Evolutionary conservation across 345 rosid genomes (phyloP).

Genomic region (Populus nigra): DNA sequence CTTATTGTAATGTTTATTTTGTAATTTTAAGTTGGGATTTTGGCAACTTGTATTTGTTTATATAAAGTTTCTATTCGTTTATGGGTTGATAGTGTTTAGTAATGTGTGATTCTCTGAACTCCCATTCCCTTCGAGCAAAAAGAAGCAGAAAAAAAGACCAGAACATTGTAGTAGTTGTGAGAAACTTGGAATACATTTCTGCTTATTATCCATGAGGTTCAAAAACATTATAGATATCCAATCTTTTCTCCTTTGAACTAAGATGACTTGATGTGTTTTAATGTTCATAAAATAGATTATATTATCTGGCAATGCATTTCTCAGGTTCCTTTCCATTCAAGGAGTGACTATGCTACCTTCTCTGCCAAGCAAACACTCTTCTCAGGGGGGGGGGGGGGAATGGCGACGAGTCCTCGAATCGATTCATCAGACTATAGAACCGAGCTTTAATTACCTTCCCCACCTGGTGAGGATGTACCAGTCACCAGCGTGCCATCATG

Average conservation of each 20-base stretch:
- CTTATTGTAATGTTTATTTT: neutral
- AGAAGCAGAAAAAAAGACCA: neutral
- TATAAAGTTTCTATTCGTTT: neutral
- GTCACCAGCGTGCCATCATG: conserved; percentile 33
- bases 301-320: neutral
- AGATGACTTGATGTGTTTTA: neutral
- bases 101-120: neutral
- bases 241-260: neutral
- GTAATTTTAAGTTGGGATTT: neutral
- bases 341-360: neutral
- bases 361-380: neutral
- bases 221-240: neutral
- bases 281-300: neutral
- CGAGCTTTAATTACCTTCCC: conserved; percentile 33
- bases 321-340: neutral
- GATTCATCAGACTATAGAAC: neutral
- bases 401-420: conserved; percentile 7
- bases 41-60: neutral
- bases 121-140: neutral
- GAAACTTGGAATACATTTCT: no score
- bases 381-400: no score
- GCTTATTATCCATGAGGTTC: no score
- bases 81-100: neutral
- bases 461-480: conserved; percentile 2
- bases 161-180: no score